These are phyloP conservation scores for Opeltia flavorubescens DNA, from an alignment of 495 filamentous ascomycete species.

Conservation along the genomic window DNA sequence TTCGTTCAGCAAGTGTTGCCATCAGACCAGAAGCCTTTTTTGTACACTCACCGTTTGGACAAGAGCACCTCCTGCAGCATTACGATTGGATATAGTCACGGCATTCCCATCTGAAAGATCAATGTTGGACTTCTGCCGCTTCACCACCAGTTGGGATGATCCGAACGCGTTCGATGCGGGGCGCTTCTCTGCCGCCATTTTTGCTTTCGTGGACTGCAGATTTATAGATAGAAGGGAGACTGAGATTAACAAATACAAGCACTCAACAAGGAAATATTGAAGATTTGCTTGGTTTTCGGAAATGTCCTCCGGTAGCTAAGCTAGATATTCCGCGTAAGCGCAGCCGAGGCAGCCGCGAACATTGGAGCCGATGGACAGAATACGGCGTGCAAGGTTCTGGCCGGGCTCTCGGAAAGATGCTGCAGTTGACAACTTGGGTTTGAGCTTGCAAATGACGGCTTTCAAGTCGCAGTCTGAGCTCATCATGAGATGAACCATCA, in stretches of 20 bases:
- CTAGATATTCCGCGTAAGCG: no score
- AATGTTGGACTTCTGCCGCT: constrained; percentile 62
- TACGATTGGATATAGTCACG: constrained; percentile 49
- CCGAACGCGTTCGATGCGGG: constrained; percentile 68
- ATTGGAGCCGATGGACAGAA: no score
- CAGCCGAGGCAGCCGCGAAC: no score
- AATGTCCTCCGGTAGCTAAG: no score
- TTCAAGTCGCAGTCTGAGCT: no score
- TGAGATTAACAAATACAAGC: not conserved
- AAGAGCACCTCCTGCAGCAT: constrained; percentile 57
- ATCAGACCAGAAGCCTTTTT: not conserved
- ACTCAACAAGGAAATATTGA: no score
- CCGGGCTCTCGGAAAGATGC: no score
- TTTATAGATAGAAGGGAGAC: not conserved
- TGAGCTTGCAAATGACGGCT: no score
- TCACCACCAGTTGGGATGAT: constrained; percentile 71
- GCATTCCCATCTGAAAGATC: constrained; percentile 50
- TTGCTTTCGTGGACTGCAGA: not conserved
- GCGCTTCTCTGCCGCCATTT: constrained; percentile 82
- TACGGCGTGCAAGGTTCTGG: no score
- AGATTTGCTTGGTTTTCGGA: no score
- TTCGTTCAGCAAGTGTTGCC: constrained; percentile 11
- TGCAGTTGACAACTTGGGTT: no score
- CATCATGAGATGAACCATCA: no score
- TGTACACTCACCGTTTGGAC: constrained; percentile 61